A percentile compares a stretch with the other conserved stretches of the same genome.
Evolutionary conservation across 805 yeast species (phyloP).

Genomic region (Nakazawaea laoshanensis): DNA sequence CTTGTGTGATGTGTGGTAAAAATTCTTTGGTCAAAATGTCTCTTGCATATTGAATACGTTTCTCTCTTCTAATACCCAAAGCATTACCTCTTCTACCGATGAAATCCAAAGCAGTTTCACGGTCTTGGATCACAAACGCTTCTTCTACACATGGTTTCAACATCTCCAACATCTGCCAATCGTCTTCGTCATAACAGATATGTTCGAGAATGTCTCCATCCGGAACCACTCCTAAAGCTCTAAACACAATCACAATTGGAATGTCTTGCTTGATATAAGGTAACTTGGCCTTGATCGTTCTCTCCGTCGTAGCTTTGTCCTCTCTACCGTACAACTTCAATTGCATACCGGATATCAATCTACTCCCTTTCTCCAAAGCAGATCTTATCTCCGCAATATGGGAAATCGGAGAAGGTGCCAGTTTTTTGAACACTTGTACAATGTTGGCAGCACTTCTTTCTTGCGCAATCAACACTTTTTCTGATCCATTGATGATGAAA

Average conservation of each 20-base stretch:
- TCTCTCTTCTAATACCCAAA: conserved; percentile 90
- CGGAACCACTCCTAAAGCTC: conserved; percentile 97
- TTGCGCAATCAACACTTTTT: conserved; percentile 96
- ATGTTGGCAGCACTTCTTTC: conserved; percentile 98
- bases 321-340: conserved; percentile 84
- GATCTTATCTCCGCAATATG: conserved; percentile 96
- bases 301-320: conserved; percentile 51
- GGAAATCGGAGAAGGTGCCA: conserved; percentile 94
- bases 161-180: conserved; percentile 99
- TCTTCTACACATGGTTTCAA: conserved; percentile 98
- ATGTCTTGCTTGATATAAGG: conserved; percentile 96
- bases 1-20: conserved; percentile 94
- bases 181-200: conserved; percentile 94
- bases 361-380: conserved; percentile 94
- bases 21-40: conserved; percentile 95
- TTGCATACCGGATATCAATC: conserved; percentile 89
- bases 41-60: conserved; percentile 96
- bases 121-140: conserved; percentile 95
- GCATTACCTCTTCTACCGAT: conserved; percentile 99
- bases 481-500: conserved; percentile 96
- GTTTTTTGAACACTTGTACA: conserved; percentile 95
- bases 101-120: conserved; percentile 95
- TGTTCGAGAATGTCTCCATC: conserved; percentile 99
- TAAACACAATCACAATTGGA: conserved; percentile 92
- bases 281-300: conserved; percentile 90